Percentiles rank a stretch among this genome's conserved stretches.
Evolutionary conservation across 164 flowering plant species (phyloP).

Genomic region (Pachysandra terminalis): DNA sequence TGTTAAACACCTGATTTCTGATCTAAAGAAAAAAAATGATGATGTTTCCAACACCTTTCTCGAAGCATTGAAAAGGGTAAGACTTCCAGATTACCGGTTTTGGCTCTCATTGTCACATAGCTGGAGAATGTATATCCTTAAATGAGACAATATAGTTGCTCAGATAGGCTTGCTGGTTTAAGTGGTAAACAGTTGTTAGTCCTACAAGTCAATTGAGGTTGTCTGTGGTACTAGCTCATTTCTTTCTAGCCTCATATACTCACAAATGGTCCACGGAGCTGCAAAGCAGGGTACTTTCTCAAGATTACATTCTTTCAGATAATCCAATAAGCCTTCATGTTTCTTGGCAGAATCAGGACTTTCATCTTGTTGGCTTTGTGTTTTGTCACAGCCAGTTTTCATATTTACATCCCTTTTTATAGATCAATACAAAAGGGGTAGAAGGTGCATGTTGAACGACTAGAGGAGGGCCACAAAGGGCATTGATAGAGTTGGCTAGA

Average conservation of each 20-base stretch:
- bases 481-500: too few relatives aligned
- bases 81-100: not conserved
- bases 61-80: slow-evolving; percentile 84
- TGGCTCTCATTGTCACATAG: not conserved
- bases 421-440: not conserved
- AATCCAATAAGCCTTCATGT: not conserved
- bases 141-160: not conserved
- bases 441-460: not conserved
- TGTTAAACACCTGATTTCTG: slow-evolving; percentile 70
- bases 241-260: not conserved
- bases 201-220: not conserved
- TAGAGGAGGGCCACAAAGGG: too few relatives aligned
- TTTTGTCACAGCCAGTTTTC: not conserved
- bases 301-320: not conserved
- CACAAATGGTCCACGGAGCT: not conserved
- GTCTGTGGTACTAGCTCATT: not conserved
- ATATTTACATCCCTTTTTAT: not conserved
- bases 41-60: slow-evolving; percentile 55
- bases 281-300: not conserved
- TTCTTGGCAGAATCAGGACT: too few relatives aligned
- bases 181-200: not conserved
- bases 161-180: not conserved
- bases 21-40: slow-evolving; percentile 60
- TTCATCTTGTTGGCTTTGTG: not conserved
- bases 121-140: not conserved